Percentiles rank a stretch among this genome's conserved stretches.
Conservation (phyloP, 495 filamentous ascomycete genomes). For the Sordaria brevicollis region DNA sequence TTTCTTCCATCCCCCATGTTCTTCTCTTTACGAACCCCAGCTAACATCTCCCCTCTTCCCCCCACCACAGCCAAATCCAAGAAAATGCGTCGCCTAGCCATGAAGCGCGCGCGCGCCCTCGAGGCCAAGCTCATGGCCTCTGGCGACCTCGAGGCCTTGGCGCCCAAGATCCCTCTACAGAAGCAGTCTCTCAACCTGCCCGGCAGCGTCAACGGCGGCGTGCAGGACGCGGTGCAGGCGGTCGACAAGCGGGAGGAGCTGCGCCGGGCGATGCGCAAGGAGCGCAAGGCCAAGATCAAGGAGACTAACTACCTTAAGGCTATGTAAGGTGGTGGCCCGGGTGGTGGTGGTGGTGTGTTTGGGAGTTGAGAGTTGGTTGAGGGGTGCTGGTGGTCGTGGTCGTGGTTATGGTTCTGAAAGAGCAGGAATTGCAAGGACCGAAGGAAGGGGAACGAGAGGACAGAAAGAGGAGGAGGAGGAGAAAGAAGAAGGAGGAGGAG, state of each 20-base stretch:
- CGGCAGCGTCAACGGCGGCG: constrained; percentile 44
- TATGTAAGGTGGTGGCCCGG: constrained; percentile 51
- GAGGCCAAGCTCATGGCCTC: constrained; percentile 56
- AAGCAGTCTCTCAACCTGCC: constrained; percentile 81
- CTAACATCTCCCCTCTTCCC: background rate
- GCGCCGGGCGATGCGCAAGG: constrained; percentile 57
- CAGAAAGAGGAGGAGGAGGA: background rate
- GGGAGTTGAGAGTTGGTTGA: background rate
- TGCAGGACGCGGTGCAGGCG: constrained; percentile 47
- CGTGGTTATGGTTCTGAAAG: too few relatives aligned
- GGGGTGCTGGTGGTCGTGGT: background rate
- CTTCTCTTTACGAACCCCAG: background rate
- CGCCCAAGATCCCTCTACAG: constrained; percentile 67
- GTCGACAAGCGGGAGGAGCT: constrained; percentile 51
- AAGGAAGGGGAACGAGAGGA: background rate
- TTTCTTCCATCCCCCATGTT: background rate
- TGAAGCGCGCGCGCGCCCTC: constrained; percentile 49
- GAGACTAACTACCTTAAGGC: constrained; percentile 87
- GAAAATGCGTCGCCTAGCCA: constrained; percentile 60
- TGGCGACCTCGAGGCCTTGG: constrained; percentile 52
- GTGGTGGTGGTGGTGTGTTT: background rate
- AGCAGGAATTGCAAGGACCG: too few relatives aligned
- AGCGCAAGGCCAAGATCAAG: constrained; percentile 72
- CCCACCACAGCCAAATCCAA: constrained; percentile 58
- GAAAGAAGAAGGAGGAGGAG: background rate